These are phyloP conservation scores for Yamadazyma tumulicola DNA, from an alignment of 805 yeast genomes.

Conservation along the genomic window DNA sequence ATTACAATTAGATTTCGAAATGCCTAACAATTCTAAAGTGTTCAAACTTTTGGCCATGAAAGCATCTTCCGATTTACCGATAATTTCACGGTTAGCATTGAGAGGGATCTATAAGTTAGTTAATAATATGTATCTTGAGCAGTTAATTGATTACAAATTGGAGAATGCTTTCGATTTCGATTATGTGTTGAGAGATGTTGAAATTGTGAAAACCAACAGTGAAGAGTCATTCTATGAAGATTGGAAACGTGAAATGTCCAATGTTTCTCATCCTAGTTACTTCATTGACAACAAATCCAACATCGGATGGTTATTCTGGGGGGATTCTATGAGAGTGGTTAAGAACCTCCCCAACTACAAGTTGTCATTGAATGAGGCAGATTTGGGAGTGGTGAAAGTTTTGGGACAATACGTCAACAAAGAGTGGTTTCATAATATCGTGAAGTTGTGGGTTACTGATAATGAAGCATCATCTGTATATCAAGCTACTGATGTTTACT, in stretches of 20 bases:
- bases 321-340: conserved; percentile 47
- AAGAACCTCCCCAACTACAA: conserved; percentile 25
- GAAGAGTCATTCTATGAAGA: conserved; percentile 32
- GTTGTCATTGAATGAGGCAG: conserved; percentile 30
- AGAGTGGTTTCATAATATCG: conserved; percentile 55
- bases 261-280: conserved; percentile 43
- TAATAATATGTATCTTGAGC: conserved; percentile 42
- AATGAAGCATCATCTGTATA: conserved; percentile 68
- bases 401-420: conserved; percentile 48
- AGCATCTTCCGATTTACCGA: conserved; percentile 65
- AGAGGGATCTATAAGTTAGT: conserved; percentile 56
- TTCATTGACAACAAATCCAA: conserved; percentile 56
- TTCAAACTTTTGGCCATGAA: conserved; percentile 43
- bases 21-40: conserved; percentile 37
- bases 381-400: conserved; percentile 34
- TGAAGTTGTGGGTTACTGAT: conserved; percentile 55
- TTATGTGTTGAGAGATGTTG: conserved; percentile 30
- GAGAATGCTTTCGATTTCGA: conserved; percentile 39
- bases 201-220: conserved; percentile 38
- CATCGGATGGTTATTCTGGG: conserved; percentile 79
- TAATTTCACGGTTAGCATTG: conserved; percentile 55
- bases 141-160: conserved; percentile 47
- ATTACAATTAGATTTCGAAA: conserved; percentile 53
- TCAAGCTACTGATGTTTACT: conserved; percentile 60
- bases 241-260: conserved; percentile 52